Base-by-base conservation (phyloP, 2,329 filamentous ascomycete genomes). In the Emergomyces orientalis region DNA sequence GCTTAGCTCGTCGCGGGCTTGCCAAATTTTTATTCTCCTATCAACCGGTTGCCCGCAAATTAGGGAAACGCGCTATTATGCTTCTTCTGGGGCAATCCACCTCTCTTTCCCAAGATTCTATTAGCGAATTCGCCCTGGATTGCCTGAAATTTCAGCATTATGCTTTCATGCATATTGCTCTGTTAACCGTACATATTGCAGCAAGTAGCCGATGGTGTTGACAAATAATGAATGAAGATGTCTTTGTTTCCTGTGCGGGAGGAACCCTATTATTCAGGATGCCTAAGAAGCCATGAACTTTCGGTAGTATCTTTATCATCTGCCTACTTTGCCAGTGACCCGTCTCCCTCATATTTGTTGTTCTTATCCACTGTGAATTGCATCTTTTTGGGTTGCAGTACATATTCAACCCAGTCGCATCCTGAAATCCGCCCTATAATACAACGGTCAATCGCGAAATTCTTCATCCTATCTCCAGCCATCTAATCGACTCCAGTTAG, bases 401-500 rank as follows among this genome's bases (percentile, higher is more conserved):
- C 17, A 57, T 14, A 41, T 22, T 41, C 22, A 41, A 19, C 34
- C 34, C 19, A 55, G 5, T 6, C 11, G 19, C 52, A 27, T 27
- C n/a, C 22, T 22, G n/a, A 41, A 1, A 25, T 41, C 54, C 4
- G 22, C 13, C 1, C 22, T 37, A 25, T 6, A 2, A 19, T n/a
- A n/a, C 22, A 17, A 41, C 22, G 6, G 13, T 41, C 34, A 22
- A 41, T 27, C 13, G n/a, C 34, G 52, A 57, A 37, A 17, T 27
- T 41, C 2, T 41, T 8, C 32, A 25, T 13, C 7, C 34, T 39
- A 8, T 41, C 54, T 57, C n/a, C 34, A 41, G 54, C 8, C 22
- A 34, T 32, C 7, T 34, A 17, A 22, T 59, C 30, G 30, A n/a
- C 27, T n/a, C 8, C 30, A n/a, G 41, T 67, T 47, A 69, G 69